Conservation (phyloP, 1,139 yeast genomes). For the Pneumocystis sp. region DNA sequence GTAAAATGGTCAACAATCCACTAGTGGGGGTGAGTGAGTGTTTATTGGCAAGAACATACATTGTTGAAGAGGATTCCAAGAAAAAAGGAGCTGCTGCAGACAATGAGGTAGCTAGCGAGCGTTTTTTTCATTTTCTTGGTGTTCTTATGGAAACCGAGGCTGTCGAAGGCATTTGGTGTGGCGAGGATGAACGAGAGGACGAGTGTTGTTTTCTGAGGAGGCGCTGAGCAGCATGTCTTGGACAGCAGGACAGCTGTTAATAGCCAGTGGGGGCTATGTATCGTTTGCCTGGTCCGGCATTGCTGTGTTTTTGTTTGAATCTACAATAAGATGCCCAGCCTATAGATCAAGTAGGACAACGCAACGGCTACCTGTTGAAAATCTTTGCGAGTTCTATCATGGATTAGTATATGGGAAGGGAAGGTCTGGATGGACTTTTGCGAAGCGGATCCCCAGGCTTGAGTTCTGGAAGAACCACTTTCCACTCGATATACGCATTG, state of each 20-base stretch:
- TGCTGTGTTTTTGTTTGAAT: no score
- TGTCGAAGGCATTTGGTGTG: no score
- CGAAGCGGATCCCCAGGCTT: constrained; percentile 34
- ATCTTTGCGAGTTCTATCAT: not conserved
- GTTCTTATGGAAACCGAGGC: not conserved
- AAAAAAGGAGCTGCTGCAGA: not conserved
- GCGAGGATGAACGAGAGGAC: no score
- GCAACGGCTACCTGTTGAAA: not conserved
- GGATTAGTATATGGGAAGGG: not conserved
- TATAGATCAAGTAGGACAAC: not conserved
- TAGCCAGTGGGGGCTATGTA: no score
- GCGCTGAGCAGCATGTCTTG: no score
- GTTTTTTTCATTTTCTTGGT: not conserved
- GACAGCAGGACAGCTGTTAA: no score
- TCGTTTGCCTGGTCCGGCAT: no score
- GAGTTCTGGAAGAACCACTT: constrained; percentile 2
- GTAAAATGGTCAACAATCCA: not conserved
- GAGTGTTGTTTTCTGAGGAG: no score
- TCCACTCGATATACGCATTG: constrained; percentile 4
- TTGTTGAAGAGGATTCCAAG: not conserved
- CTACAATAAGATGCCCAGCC: not conserved
- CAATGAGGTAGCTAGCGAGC: not conserved
- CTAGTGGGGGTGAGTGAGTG: not conserved
- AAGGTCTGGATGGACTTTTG: not conserved
- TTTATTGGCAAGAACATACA: not conserved